phyloP scores from a whole-genome alignment of 2,329 filamentous ascomycete genomes.

The Pezicula neosporulosa region DNA sequence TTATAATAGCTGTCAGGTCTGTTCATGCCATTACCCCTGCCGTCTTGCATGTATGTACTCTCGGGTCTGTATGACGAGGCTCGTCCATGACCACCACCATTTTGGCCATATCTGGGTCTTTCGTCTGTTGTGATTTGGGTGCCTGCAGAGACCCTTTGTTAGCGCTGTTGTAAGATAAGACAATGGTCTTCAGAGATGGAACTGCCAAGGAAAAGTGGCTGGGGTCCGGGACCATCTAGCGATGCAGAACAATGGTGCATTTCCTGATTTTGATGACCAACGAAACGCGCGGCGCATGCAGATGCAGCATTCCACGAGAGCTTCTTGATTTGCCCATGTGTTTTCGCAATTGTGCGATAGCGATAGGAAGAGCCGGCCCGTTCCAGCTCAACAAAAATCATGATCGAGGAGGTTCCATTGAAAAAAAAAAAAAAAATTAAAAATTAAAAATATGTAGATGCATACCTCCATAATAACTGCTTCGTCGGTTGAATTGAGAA shows the following conservation, averaged over 20 bases:
- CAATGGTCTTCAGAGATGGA: background rate
- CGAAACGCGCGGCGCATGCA: conserved; percentile 1
- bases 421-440: conserved; percentile 12
- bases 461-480: conserved; percentile 53
- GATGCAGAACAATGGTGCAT: background rate
- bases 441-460: conserved; percentile 15
- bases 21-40: conserved; percentile 31
- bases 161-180: conserved; percentile 3
- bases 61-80: conserved; percentile 1
- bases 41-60: conserved; percentile 21
- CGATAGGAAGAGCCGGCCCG: too few relatives aligned
- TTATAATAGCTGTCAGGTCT: conserved; percentile 42
- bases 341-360: background rate
- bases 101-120: conserved; percentile 24
- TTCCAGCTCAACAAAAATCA: conserved; percentile 8
- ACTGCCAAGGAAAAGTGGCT: background rate
- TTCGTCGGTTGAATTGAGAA: conserved; percentile 48
- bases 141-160: conserved; percentile 18
- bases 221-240: background rate
- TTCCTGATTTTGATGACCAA: background rate
- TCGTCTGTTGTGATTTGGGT: conserved; percentile 26
- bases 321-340: background rate
- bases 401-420: conserved; percentile 15
- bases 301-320: background rate
- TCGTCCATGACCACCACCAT: conserved; percentile 30